Percentiles rank a stretch among this genome's conserved stretches.
Evolutionary conservation across 805 yeast species (phyloP).

Genomic region (Suhomyces pyralidae): DNA sequence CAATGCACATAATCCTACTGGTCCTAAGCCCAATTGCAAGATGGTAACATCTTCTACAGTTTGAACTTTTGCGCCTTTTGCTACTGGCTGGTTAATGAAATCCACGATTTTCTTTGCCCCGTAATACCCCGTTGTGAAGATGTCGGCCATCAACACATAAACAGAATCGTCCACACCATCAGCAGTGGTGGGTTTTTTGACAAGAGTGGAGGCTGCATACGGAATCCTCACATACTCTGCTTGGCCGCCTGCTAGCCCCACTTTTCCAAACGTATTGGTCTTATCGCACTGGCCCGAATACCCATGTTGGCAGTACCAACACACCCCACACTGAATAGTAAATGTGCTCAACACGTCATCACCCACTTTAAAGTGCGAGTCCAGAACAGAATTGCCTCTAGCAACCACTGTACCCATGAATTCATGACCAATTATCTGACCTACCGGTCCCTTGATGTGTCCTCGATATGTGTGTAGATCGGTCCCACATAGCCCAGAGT

Average conservation of each 20-base stretch:
- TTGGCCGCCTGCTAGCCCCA: slow-evolving; percentile 58
- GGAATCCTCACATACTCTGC: slow-evolving; percentile 63
- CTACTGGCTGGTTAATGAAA: slow-evolving; percentile 31
- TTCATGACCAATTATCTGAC: slow-evolving; percentile 52
- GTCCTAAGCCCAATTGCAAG: slow-evolving; percentile 59
- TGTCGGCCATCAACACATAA: slow-evolving; percentile 59
- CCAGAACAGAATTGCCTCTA: slow-evolving; percentile 29
- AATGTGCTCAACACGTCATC: slow-evolving; percentile 46
- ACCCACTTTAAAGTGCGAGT: slow-evolving; percentile 36
- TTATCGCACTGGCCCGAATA: slow-evolving; percentile 52
- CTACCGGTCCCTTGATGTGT: slow-evolving; percentile 39
- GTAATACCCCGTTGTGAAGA: slow-evolving; percentile 61
- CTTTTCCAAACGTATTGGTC: slow-evolving; percentile 57
- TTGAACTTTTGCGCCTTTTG: slow-evolving; percentile 15
- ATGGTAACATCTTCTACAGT: slow-evolving; percentile 30
- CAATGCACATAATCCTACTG: slow-evolving; percentile 56
- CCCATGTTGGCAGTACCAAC: slow-evolving; percentile 58
- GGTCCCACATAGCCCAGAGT: slow-evolving; percentile 53
- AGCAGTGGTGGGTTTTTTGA: slow-evolving; percentile 36
- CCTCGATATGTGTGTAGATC: slow-evolving; percentile 57
- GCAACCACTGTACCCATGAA: slow-evolving; percentile 43
- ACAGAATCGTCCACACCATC: slow-evolving; percentile 38
- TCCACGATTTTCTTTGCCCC: slow-evolving; percentile 52
- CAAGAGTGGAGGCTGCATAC: slow-evolving; percentile 49
- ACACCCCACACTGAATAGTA: slow-evolving; percentile 58